Conservation (phyloP, 75 land plant species). For the Selaginella moellendorffii region DNA sequence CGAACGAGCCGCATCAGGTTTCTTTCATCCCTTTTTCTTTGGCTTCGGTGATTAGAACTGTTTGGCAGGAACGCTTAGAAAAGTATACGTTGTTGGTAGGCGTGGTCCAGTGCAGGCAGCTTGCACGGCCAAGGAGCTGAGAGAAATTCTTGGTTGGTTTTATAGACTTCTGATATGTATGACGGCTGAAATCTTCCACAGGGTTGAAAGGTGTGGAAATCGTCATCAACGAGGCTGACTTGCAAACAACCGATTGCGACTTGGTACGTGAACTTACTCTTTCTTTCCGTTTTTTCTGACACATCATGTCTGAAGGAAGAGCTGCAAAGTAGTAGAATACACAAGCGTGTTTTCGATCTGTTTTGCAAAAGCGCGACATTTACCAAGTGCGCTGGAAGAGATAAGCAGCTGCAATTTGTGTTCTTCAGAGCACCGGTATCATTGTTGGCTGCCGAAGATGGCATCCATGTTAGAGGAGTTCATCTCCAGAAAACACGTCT, state of each 20-base stretch:
- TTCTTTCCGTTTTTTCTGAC: not conserved
- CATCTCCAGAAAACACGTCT: slow-evolving; percentile 67
- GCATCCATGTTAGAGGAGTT: slow-evolving; percentile 38
- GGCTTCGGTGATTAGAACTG: not conserved
- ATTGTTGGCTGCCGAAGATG: slow-evolving; percentile 38
- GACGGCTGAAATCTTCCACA: slow-evolving; percentile 20
- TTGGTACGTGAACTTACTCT: not conserved
- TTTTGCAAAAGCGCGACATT: slow-evolving; percentile 72
- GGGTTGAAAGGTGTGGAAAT: slow-evolving; percentile 49
- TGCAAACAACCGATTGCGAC: slow-evolving; percentile 36
- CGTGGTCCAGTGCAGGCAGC: slow-evolving; percentile 98
- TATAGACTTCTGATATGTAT: not conserved
- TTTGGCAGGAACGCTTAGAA: slow-evolving; percentile 23
- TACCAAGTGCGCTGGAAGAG: slow-evolving; percentile 24
- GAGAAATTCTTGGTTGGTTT: slow-evolving; percentile 69
- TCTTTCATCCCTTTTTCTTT: not conserved
- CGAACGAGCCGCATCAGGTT: slow-evolving; percentile 69
- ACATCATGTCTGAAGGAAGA: slow-evolving; percentile 36
- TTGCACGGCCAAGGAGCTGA: slow-evolving; percentile 92
- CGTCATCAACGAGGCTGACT: slow-evolving; percentile 49
- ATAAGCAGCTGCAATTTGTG: slow-evolving; percentile 66
- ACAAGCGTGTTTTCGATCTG: slow-evolving; percentile 75
- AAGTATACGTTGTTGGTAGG: slow-evolving; percentile 80
- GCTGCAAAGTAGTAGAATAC: slow-evolving; percentile 53
- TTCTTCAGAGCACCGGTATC: slow-evolving; percentile 61